Evolutionary conservation across 768 basidiomycete genomes (phyloP).

Genomic region (Pisolithus microcarpus): DNA sequence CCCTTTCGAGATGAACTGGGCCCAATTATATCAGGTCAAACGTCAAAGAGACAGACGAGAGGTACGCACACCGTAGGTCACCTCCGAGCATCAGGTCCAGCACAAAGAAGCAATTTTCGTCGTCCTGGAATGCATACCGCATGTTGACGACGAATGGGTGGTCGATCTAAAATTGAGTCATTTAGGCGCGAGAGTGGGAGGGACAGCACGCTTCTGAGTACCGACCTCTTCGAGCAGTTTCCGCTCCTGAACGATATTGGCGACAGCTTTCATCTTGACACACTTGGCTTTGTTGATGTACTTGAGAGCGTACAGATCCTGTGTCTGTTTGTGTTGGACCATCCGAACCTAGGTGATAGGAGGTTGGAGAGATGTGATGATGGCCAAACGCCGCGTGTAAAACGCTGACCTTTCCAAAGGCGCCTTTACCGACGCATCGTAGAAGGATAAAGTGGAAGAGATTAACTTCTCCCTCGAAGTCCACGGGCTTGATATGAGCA

Average conservation of each 20-base stretch:
- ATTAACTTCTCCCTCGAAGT: conserved; percentile 92
- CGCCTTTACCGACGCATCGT: conserved; percentile 96
- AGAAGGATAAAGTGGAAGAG: conserved; percentile 95
- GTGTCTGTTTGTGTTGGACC: conserved; percentile 98
- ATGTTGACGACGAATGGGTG: conserved; percentile 93
- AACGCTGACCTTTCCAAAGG: conserved; percentile 83
- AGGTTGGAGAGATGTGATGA: conserved; percentile 1
- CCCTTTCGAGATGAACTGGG: conserved; percentile 81
- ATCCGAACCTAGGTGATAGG: conserved; percentile 73
- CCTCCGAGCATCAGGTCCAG: conserved; percentile 96
- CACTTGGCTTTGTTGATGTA: conserved; percentile 99
- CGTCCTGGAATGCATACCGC: conserved; percentile 95
- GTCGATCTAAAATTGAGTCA: conserved; percentile 59
- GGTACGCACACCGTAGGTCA: conserved; percentile 77
- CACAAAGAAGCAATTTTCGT: conserved; percentile 98
- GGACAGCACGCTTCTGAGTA: neutral
- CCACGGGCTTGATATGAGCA: conserved; percentile 59
- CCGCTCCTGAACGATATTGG: conserved; percentile 95
- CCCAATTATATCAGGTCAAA: conserved; percentile 1
- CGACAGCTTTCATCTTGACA: conserved; percentile 97
- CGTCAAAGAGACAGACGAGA: neutral
- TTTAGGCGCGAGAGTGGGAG: neutral
- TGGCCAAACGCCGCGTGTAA: conserved; percentile 10
- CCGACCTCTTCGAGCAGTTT: conserved; percentile 88
- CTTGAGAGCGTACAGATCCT: conserved; percentile 93